Conservation (phyloP, 257 asterid species). For the Scutellaria baicalensis region DNA sequence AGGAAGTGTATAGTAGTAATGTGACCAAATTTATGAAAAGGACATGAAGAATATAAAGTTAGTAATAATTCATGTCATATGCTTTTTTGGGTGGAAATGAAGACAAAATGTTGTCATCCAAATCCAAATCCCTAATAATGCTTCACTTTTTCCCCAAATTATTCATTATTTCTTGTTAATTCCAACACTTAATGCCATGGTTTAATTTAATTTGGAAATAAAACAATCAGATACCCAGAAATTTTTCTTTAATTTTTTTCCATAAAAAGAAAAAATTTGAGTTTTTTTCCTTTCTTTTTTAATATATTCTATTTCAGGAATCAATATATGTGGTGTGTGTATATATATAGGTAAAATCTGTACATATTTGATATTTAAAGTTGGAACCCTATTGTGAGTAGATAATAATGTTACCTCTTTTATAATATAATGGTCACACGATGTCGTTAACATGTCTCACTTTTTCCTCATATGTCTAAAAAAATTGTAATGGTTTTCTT, state of each 20-base stretch:
- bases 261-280: too few species aligned
- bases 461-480: background rate
- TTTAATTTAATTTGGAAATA: background rate
- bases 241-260: too few species aligned
- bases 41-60: background rate
- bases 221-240: too few species aligned
- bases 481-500: background rate
- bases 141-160: background rate
- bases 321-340: too few species aligned
- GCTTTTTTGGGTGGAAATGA: slow-evolving; percentile 17
- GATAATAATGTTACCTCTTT: background rate
- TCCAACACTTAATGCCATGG: background rate
- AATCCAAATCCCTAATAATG: background rate
- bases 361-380: too few species aligned
- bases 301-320: too few species aligned
- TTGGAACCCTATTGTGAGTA: background rate
- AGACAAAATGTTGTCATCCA: slow-evolving; percentile 36
- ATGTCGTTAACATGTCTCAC: slow-evolving; percentile 22
- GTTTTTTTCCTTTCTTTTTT: too few species aligned
- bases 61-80: background rate
- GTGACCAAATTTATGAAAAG: background rate
- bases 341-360: too few species aligned
- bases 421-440: background rate
- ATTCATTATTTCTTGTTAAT: background rate
- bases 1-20: background rate